Evolutionary conservation across 495 filamentous ascomycete genomes (phyloP).

Genomic region (Podospora conica): DNA sequence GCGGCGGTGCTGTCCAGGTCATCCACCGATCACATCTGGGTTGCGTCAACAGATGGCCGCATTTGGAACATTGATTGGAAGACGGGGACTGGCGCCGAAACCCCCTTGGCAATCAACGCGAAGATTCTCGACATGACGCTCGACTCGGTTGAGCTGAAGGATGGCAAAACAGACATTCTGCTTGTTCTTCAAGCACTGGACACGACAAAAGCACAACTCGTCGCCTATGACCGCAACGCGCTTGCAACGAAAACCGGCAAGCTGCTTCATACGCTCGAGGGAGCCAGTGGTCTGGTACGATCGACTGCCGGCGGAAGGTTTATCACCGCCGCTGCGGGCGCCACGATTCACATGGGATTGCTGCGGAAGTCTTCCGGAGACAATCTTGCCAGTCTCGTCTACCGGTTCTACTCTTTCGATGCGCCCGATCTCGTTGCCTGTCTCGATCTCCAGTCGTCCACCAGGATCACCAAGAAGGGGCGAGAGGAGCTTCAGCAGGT

Average conservation of each 20-base stretch:
- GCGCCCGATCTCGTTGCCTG: constrained; percentile 51
- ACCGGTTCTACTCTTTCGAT: constrained; percentile 45
- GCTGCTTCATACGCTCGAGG: constrained; percentile 27
- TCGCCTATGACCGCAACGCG: constrained; percentile 33
- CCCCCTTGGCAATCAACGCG: constrained; percentile 30
- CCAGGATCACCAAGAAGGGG: constrained; percentile 28
- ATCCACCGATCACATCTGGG: constrained; percentile 56
- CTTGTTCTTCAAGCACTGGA: constrained; percentile 33
- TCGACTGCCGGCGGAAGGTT: constrained; percentile 24
- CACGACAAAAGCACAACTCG: constrained; percentile 30
- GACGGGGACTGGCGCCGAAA: constrained; percentile 44
- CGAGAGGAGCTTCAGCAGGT: constrained; percentile 35
- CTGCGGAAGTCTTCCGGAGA: constrained; percentile 10
- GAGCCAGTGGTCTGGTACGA: constrained; percentile 29
- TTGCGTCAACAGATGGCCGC: constrained; percentile 58
- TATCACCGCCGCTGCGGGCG: constrained; percentile 35
- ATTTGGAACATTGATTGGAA: constrained; percentile 76
- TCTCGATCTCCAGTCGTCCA: constrained; percentile 44
- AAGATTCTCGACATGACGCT: constrained; percentile 42
- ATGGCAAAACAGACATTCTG: constrained; percentile 36
- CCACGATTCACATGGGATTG: constrained; percentile 33
- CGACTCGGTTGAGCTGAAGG: constrained; percentile 33
- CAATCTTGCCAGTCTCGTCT: constrained; percentile 35
- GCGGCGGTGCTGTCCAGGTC: constrained; percentile 55
- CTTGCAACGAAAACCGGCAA: constrained; percentile 20